These are phyloP conservation scores for Iris macrosiphon DNA, from an alignment of 106 monocot species.

Conservation along the genomic window DNA sequence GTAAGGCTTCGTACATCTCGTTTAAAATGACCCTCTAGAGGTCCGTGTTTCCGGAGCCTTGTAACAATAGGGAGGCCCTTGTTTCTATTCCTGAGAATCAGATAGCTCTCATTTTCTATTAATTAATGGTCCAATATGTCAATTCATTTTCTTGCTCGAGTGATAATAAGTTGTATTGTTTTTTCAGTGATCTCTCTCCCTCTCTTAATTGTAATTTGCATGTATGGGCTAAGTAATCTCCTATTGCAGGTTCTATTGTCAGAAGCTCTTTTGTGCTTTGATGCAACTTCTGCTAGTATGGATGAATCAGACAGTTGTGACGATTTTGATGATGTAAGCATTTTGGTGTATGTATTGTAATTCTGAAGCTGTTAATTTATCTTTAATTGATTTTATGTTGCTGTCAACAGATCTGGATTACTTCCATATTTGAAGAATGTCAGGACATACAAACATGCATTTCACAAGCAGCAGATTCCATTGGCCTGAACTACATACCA, in stretches of 20 bases:
- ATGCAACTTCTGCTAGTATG: constrained; percentile 71
- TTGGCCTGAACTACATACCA: constrained; percentile 50
- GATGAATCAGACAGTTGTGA: constrained; percentile 43
- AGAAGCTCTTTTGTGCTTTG: constrained; percentile 84
- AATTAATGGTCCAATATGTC: too few relatives aligned
- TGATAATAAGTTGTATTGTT: too few relatives aligned
- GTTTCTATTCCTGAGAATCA: too few relatives aligned
- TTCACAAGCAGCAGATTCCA: constrained; percentile 45
- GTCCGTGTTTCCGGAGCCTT: too few relatives aligned
- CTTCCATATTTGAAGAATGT: constrained; percentile 56
- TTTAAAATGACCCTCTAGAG: too few relatives aligned
- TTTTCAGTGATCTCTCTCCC: too few relatives aligned
- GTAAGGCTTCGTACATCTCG: too few relatives aligned
- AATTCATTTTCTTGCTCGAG: too few relatives aligned
- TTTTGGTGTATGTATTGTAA: background rate
- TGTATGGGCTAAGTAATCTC: background rate
- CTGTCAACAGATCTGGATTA: constrained; percentile 56
- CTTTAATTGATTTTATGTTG: background rate
- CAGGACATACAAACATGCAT: constrained; percentile 51
- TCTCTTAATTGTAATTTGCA: background rate
- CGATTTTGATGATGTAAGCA: constrained; percentile 38
- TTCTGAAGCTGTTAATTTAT: background rate
- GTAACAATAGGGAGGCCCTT: too few relatives aligned
- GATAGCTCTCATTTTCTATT: background rate
- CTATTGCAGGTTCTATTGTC: constrained; percentile 50